Base-by-base conservation (phyloP, 164 flowering plant species). In the Protea cynaroides region DNA sequence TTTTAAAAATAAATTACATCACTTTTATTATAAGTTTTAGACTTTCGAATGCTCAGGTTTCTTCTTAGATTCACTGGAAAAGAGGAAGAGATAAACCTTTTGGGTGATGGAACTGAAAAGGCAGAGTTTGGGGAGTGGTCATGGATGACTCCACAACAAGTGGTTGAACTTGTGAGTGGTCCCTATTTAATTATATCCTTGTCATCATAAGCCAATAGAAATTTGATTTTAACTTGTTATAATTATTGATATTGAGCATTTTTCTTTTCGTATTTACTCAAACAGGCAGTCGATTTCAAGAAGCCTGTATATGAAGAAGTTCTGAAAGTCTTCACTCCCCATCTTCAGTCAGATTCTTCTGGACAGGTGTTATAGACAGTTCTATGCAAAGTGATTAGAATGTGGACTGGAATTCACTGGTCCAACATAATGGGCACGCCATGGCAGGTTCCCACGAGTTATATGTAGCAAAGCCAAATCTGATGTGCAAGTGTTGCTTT, bases 61-160 rank as follows among this genome's bases (percentile, higher is more conserved):
- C 94, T 95, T 59, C 74, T 95, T 7, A 88, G 81, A 69, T 80
- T 95, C 75, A 84, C 79, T 12, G 97, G 99, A 60, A 81, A 79
- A 10, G 97, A 95, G 24, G 90, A 85, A 8, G 99, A 92, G 68
- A 79, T 95, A 46, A 92, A 95, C 83, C 96, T 95, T 24, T 69
- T 83, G 69, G 99, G 99, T 38, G 97, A 95, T 74, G 97, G 94
- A 47, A 80, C 85, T 40, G 99, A 89, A 68, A 91, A 88, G 74
- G 72, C 96, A 21, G 97, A 94, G 76, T 94, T 94, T 81, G 95
- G 84, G 38, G 80, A 87, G 58, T 94, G 99, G 99, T 66, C 94
- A 63, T 94, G 99, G 99, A 77, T 88, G 81, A 73, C 86, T 9
- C 92, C 97, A 0, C 82, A 89, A 24, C 75, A 88, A 78, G 73